Evolutionary conservation across 176 grass and related monocot genomes (phyloP), one percentile per base, ranked within the genome.

Genomic region (Coix lacrymajobi): DNA sequence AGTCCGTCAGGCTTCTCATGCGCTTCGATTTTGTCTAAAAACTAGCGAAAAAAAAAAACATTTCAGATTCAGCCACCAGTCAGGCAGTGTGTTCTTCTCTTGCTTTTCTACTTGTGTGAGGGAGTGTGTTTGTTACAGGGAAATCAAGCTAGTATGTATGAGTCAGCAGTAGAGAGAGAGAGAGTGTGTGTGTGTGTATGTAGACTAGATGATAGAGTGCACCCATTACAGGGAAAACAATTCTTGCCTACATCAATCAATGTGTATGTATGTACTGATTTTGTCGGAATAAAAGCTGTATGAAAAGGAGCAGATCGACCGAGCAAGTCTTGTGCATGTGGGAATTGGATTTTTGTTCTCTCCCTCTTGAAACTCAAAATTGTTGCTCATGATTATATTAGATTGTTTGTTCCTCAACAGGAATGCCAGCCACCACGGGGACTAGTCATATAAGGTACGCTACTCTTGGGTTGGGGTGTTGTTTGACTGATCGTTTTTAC

Each of bases 1-100:
- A 72, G 38, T 24, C 24, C 2, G 38, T 82, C 36, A 84, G 83
- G 88, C 88, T 96, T 16, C 93, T 96, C 61, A 79, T 96, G 93
- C 88, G 86, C 32, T 96, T 96, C 70, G 73, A 89, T 71, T 86
- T 92, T 63, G 61, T 85, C n/a, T 89, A 69, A 29, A 5, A 7
- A 22, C 8, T 14, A 72, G 41, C 9, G 4, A 1, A 16, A 10
- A 22, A n/a, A n/a, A n/a, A n/a, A n/a, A n/a, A n/a, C n/a, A n/a
- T n/a, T 9, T 34, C 10, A 6, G 11, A 4, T 33, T 12, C 40
- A 17, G 2, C 5, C 33, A 33, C 6, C 36, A 24, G 17, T 38
- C 20, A 25, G 11, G 25, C 37, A 43, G 38, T 16, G 10, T 17
- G 16, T 81, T 24, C 62, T 34, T 22, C 28, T 33, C 52, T 22